A percentile compares a stretch with the other conserved stretches of the same genome.
Conservation (phyloP, 1,284 basidiomycete species). For the Phlebopus sp. region DNA sequence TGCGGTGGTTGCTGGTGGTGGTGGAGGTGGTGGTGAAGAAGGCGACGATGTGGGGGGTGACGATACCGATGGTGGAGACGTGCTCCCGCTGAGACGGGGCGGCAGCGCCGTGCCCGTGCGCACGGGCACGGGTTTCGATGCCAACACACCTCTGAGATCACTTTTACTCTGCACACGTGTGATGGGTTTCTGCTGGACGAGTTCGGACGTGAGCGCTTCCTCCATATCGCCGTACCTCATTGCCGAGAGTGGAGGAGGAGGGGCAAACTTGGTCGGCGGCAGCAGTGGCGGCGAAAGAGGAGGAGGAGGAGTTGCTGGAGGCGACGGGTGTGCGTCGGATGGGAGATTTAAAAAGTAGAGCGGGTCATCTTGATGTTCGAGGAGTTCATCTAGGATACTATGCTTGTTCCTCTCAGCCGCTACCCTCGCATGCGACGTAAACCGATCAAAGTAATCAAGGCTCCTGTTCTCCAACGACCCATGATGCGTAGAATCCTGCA, state of each 20-base stretch:
- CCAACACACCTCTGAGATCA: constrained; percentile 15
- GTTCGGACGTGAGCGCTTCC: constrained; percentile 3
- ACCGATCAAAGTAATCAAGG: constrained; percentile 56
- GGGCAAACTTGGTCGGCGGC: not conserved
- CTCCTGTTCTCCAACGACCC: constrained; percentile 25
- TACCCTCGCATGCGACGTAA: constrained; percentile 51
- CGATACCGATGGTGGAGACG: constrained; percentile 22
- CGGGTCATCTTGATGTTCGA: constrained; percentile 65
- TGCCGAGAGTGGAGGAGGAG: not conserved
- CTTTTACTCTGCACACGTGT: not conserved
- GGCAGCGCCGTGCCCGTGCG: constrained; percentile 19
- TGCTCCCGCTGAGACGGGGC: constrained; percentile 23
- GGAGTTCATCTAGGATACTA: constrained; percentile 58
- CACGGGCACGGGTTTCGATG: constrained; percentile 1
- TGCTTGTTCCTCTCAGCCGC: constrained; percentile 50
- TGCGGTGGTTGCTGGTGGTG: constrained; percentile 5
- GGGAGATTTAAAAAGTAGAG: constrained; percentile 46
- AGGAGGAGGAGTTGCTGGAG: too few species aligned
- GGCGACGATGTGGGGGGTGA: constrained; percentile 12
- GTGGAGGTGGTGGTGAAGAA: constrained; percentile 10
- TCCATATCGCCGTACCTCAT: constrained; percentile 1
- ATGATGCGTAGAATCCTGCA: not conserved
- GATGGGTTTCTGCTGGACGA: not conserved
- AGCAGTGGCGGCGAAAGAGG: too few species aligned
- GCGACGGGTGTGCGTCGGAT: too few species aligned